Percentiles rank a stretch among this genome's conserved stretches.
phyloP scores from a whole-genome alignment of 106 monocot genomes.

The Platanthera guangdongensis region DNA sequence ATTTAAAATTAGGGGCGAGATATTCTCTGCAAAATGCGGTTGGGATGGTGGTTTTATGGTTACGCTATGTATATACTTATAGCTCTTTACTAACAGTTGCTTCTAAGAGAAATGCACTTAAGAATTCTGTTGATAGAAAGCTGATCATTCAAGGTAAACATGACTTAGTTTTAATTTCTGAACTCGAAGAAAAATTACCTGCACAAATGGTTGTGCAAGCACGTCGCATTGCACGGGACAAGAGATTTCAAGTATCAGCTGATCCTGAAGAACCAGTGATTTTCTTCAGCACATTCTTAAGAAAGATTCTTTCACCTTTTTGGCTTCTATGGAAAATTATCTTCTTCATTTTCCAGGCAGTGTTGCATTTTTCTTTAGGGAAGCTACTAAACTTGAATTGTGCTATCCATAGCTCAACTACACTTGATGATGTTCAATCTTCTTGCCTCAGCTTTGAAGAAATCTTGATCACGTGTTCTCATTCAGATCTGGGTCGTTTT shows the following conservation, averaged over 20 bases:
- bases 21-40: conserved; percentile 27
- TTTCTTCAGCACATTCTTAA: conserved; percentile 10
- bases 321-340: conserved; percentile 32
- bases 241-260: conserved; percentile 7
- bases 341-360: conserved; percentile 18
- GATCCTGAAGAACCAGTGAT: conserved; percentile 13
- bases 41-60: conserved; percentile 38
- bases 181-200: conserved; percentile 54
- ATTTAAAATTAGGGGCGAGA: conserved; percentile 1
- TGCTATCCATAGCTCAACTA: conserved; percentile 2
- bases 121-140: conserved; percentile 17
- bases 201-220: conserved; percentile 52
- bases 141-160: conserved; percentile 17
- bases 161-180: conserved; percentile 23
- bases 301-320: conserved; percentile 27
- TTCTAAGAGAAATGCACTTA: conserved; percentile 14
- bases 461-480: conserved; percentile 29
- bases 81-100: conserved; percentile 35
- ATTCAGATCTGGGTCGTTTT: conserved; percentile 8
- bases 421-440: conserved; percentile 1
- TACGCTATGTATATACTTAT: conserved; percentile 53
- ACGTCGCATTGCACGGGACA: conserved; percentile 51
- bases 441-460: conserved; percentile 38
- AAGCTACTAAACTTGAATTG: background rate
- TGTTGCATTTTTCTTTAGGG: conserved; percentile 6